phyloP scores from a whole-genome alignment of 495 filamentous ascomycete genomes.

The Tuber aestivum region DNA sequence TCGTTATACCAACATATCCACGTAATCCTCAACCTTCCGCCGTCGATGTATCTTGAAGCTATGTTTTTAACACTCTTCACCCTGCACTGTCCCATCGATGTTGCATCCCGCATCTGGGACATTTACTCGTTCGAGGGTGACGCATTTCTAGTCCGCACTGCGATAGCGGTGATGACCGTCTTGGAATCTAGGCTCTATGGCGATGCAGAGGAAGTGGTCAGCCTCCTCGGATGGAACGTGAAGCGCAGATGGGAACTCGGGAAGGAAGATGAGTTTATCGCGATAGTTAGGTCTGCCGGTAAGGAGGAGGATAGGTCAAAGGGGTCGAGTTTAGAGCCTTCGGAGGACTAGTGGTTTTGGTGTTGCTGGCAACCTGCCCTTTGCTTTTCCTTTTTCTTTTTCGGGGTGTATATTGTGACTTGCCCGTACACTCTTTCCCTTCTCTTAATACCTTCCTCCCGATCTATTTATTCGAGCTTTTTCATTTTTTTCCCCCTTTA shows the following conservation, averaged over 20 bases:
- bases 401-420: constrained; percentile 15
- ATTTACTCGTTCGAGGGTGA: constrained; percentile 94
- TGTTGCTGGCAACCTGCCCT: not conserved
- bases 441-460: not conserved
- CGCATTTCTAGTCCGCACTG: constrained; percentile 67
- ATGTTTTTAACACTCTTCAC: constrained; percentile 55
- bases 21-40: constrained; percentile 47
- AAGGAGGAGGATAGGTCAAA: constrained; percentile 50
- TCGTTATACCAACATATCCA: constrained; percentile 64
- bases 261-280: constrained; percentile 65
- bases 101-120: constrained; percentile 78
- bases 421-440: constrained; percentile 14
- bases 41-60: constrained; percentile 50
- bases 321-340: constrained; percentile 18
- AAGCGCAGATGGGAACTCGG: constrained; percentile 48
- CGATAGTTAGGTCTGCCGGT: constrained; percentile 60
- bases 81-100: constrained; percentile 58
- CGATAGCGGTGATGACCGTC: constrained; percentile 56
- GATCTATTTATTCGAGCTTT: not conserved
- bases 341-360: constrained; percentile 11
- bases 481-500: constrained; percentile 8
- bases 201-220: constrained; percentile 50
- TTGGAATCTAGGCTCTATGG: constrained; percentile 61
- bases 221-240: constrained; percentile 53
- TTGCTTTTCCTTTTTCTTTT: not conserved